Evolutionary conservation across 2,329 filamentous ascomycete genomes (phyloP).

Genomic region (Cercospora sp.): DNA sequence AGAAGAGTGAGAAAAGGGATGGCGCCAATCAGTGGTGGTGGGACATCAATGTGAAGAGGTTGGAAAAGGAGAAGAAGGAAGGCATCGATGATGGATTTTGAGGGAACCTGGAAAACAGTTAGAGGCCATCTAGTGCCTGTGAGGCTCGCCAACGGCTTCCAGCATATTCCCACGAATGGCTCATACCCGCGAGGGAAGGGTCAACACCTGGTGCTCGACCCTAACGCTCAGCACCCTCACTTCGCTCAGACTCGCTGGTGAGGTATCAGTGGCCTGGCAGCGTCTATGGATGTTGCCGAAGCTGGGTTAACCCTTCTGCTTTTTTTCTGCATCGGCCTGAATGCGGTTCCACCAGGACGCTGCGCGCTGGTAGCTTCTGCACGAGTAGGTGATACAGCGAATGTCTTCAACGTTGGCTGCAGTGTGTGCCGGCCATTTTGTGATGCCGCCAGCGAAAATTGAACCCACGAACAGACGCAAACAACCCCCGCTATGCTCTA

Average conservation of each 20-base stretch:
- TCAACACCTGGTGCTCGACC: background rate
- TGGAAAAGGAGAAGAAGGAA: constrained; percentile 49
- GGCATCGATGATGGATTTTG: constrained; percentile 57
- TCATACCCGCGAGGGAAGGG: background rate
- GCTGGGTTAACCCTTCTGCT: background rate
- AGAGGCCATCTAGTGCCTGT: background rate
- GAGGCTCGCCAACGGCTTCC: background rate
- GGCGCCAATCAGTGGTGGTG: constrained; percentile 62
- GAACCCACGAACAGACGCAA: background rate
- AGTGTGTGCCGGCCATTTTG: background rate
- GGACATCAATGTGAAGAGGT: constrained; percentile 52
- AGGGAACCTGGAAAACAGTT: constrained; percentile 1
- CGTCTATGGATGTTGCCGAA: background rate
- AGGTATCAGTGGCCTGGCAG: background rate
- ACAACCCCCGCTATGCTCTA: constrained; percentile 2
- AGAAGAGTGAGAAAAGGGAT: constrained; percentile 44
- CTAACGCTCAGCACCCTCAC: background rate
- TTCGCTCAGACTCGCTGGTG: background rate
- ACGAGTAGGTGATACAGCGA: background rate
- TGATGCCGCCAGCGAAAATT: background rate
- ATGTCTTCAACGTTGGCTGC: background rate
- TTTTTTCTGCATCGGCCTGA: background rate
- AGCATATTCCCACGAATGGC: background rate
- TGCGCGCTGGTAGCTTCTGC: background rate
- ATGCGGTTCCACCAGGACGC: background rate